These are phyloP conservation scores for Pueraria montana DNA, from an alignment of 306 rosid species.

Conservation along the genomic window DNA sequence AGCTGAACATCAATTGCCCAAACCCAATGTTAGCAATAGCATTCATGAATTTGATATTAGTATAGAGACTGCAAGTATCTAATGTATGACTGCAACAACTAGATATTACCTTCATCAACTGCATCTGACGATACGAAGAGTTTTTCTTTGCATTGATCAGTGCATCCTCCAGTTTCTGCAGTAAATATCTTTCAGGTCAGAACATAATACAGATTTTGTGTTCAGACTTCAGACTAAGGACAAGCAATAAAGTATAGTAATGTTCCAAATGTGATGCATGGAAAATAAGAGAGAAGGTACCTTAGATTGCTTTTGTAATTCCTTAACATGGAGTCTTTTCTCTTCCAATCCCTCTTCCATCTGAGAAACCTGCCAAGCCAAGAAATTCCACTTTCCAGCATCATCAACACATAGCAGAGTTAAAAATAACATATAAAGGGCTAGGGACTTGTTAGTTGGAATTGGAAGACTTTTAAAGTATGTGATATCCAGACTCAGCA, in stretches of 20 bases:
- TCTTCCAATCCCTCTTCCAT: constrained; percentile 65
- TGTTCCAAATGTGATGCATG: constrained; percentile 29
- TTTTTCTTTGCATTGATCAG: constrained; percentile 80
- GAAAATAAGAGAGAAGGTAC: constrained; percentile 47
- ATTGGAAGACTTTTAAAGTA: constrained; percentile 20
- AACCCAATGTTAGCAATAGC: constrained; percentile 40
- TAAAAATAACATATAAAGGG: constrained; percentile 31
- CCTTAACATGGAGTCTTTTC: constrained; percentile 53
- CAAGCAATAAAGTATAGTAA: constrained; percentile 24
- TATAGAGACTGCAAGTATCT: constrained; percentile 28
- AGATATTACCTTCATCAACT: constrained; percentile 75
- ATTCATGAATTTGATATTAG: constrained; percentile 35
- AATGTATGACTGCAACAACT: not conserved
- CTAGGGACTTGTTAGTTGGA: constrained; percentile 5
- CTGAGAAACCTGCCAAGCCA: constrained; percentile 65
- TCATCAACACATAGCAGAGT: constrained; percentile 35
- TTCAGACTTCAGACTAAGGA: constrained; percentile 5
- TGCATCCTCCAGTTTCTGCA: constrained; percentile 93
- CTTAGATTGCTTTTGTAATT: constrained; percentile 79
- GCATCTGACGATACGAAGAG: constrained; percentile 71
- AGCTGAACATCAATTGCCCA: constrained; percentile 67
- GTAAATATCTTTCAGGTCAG: constrained; percentile 46
- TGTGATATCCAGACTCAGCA: constrained; percentile 26
- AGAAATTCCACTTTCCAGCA: constrained; percentile 44
- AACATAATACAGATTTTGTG: constrained; percentile 28